Evolutionary conservation across 2,329 filamentous ascomycete genomes (phyloP).

Genomic region (Dothistroma septosporum): DNA sequence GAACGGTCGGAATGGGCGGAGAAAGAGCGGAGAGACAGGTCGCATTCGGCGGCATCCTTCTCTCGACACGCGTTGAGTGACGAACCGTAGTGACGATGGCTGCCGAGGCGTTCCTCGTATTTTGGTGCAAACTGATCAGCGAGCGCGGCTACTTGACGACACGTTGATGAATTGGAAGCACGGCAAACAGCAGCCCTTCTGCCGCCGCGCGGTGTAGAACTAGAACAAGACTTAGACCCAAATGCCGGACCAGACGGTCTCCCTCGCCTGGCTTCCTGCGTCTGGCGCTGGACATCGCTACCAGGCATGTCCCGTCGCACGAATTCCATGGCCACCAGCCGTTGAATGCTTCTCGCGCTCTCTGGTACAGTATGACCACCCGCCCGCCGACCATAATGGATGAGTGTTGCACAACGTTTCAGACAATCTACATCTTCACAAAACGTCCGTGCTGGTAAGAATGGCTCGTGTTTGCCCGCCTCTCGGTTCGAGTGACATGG

Average conservation of each 20-base stretch:
- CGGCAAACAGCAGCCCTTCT: background rate
- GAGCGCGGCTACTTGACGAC: background rate
- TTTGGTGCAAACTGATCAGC: background rate
- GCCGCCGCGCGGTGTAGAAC: too few relatives aligned
- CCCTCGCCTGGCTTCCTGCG: background rate
- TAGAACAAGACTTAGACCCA: too few relatives aligned
- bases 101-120: background rate
- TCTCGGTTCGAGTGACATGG: background rate
- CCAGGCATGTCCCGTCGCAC: background rate
- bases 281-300: background rate
- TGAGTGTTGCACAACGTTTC: too few relatives aligned
- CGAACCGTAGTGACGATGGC: too few relatives aligned
- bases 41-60: background rate
- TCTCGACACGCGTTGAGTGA: background rate
- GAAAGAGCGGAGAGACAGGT: background rate
- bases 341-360: background rate
- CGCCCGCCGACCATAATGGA: too few relatives aligned
- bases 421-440: too few relatives aligned
- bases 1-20: background rate
- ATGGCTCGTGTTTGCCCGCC: too few relatives aligned
- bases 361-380: too few relatives aligned
- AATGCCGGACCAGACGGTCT: background rate
- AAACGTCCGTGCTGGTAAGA: too few relatives aligned
- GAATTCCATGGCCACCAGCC: background rate
- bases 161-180: background rate